phyloP scores from a whole-genome alignment of 1,284 basidiomycete genomes.

The Megacollybia platyphylla region DNA sequence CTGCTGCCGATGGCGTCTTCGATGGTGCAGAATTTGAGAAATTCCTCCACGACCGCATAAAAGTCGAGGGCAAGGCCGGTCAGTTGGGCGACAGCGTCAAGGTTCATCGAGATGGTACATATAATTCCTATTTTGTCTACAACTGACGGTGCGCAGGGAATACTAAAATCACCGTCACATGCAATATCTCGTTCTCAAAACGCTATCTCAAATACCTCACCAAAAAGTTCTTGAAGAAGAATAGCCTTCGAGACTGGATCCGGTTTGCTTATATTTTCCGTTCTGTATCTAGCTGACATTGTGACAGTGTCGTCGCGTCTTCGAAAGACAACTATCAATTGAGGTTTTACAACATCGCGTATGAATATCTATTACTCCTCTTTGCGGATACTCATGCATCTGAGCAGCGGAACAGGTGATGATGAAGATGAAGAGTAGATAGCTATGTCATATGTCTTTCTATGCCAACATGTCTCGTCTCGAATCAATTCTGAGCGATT shows the following conservation, averaged over 20 bases:
- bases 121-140: constrained; percentile 2
- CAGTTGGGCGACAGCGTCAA: constrained; percentile 82
- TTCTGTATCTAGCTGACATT: background rate
- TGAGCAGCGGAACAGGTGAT: constrained; percentile 25
- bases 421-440: constrained; percentile 38
- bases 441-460: background rate
- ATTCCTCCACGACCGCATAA: constrained; percentile 90
- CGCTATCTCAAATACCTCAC: constrained; percentile 90
- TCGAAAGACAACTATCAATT: constrained; percentile 86
- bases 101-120: constrained; percentile 71
- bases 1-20: constrained; percentile 83
- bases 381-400: constrained; percentile 8
- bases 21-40: constrained; percentile 88
- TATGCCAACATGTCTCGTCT: background rate
- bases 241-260: constrained; percentile 76
- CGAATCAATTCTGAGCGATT: background rate
- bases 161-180: constrained; percentile 71
- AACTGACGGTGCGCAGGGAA: constrained; percentile 28
- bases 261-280: constrained; percentile 28
- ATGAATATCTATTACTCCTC: constrained; percentile 14
- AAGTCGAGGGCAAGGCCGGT: constrained; percentile 71
- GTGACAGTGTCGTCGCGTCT: constrained; percentile 67
- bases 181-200: constrained; percentile 82
- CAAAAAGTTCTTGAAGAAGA: constrained; percentile 94
- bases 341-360: constrained; percentile 92